Evolutionary conservation across 768 basidiomycete genomes (phyloP).

Genomic region (Megacollybia marginata): DNA sequence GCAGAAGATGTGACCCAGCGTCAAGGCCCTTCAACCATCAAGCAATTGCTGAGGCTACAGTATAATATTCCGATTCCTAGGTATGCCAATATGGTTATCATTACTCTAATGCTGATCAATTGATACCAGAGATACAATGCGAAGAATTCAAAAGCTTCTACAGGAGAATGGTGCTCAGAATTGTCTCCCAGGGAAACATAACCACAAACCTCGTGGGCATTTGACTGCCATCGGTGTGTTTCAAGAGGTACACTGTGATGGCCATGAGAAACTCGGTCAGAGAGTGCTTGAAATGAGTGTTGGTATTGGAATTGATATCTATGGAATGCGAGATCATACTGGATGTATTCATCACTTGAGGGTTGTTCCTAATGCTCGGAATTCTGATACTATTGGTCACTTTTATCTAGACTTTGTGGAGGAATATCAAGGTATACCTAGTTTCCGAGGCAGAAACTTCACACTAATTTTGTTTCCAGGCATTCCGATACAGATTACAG

Average conservation of each 20-base stretch:
- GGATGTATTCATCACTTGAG: neutral
- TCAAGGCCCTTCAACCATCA: neutral
- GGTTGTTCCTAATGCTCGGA: neutral
- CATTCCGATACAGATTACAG: conserved; percentile 1
- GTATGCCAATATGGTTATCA: neutral
- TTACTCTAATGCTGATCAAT: too few species aligned
- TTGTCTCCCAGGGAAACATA: neutral
- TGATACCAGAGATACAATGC: neutral
- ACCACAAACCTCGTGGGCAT: neutral
- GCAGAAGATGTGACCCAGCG: neutral
- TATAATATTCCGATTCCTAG: neutral
- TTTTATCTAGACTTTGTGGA: neutral
- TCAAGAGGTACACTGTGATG: conserved; percentile 4
- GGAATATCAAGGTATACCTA: neutral
- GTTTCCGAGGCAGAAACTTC: too few species aligned
- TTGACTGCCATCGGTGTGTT: conserved; percentile 1
- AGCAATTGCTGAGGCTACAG: neutral
- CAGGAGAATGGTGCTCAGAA: neutral
- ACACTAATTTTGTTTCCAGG: neutral
- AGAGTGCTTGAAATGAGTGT: conserved; percentile 1
- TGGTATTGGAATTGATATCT: conserved; percentile 6
- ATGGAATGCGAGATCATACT: conserved; percentile 6
- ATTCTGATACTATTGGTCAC: neutral
- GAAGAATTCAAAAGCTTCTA: neutral
- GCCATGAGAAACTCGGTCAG: conserved; percentile 5